Percentiles rank a stretch among this genome's conserved stretches.
These are phyloP conservation scores for Acanthamoeba lenticulata DNA, from an alignment of 208 protist genomes.

Conservation along the genomic window DNA sequence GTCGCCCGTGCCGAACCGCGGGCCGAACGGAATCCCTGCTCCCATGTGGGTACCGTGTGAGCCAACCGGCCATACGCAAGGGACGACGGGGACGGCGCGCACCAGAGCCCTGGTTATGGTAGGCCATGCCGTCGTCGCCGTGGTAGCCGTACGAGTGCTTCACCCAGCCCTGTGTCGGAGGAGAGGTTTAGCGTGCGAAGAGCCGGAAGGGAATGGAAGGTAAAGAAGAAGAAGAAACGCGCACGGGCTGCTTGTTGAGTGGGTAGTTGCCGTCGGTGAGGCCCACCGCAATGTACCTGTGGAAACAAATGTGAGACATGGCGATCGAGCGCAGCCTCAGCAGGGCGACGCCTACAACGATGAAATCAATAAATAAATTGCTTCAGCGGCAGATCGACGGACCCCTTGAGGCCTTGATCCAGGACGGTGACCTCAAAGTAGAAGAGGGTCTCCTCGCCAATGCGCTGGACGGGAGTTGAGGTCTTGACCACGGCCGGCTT, in stretches of 20 bases:
- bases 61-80: no score
- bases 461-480: neutral
- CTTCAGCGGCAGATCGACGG: neutral
- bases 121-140: slow-evolving; percentile 59
- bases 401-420: slow-evolving; percentile 63
- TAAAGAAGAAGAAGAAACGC: neutral
- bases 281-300: slow-evolving; percentile 60
- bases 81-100: no score
- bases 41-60: neutral
- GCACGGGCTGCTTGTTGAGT: slow-evolving; percentile 62
- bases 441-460: slow-evolving; percentile 27
- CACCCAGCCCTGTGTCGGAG: slow-evolving; percentile 39
- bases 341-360: no score
- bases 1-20: slow-evolving; percentile 64
- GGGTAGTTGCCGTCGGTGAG: slow-evolving; percentile 44
- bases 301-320: no score
- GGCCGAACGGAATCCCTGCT: slow-evolving; percentile 60
- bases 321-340: no score
- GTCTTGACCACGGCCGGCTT: slow-evolving; percentile 11
- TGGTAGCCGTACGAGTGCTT: slow-evolving; percentile 64
- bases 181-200: no score
- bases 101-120: slow-evolving; percentile 67
- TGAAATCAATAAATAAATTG: no score
- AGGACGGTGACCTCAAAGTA: slow-evolving; percentile 65
- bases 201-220: neutral